phyloP scores from a whole-genome alignment of 2,329 filamentous ascomycete genomes.

The Tolypocladium amazonense region DNA sequence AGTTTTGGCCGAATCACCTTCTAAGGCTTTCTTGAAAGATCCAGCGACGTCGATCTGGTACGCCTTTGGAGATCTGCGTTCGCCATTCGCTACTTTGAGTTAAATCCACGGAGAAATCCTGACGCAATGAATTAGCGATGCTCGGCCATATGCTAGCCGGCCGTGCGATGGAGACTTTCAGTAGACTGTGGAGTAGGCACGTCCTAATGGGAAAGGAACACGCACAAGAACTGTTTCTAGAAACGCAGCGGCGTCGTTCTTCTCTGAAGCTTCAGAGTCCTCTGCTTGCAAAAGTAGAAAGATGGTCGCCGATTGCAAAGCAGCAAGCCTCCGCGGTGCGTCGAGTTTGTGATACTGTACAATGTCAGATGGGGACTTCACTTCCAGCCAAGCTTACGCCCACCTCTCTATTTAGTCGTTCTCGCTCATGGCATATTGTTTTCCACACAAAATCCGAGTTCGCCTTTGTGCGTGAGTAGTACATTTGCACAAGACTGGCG shows the following conservation, averaged over 20 bases:
- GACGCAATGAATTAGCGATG: background rate
- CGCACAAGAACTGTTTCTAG: background rate
- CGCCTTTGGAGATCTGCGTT: background rate
- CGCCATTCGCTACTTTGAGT: background rate
- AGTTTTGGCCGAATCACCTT: background rate
- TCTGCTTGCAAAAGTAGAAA: background rate
- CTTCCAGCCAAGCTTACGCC: background rate
- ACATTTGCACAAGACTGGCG: background rate
- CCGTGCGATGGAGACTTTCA: too few relatives aligned
- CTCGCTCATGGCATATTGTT: background rate
- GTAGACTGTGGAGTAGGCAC: too few relatives aligned
- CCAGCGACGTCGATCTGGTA: background rate
- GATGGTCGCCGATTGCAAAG: background rate
- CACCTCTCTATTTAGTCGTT: background rate
- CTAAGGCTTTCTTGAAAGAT: background rate
- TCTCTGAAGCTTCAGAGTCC: background rate
- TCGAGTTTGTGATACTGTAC: background rate
- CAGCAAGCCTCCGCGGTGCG: background rate
- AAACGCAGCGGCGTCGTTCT: background rate
- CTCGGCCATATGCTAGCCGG: background rate
- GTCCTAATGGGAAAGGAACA: background rate
- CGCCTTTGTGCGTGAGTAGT: background rate
- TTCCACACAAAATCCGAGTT: background rate
- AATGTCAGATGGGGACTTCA: background rate
- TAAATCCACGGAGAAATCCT: background rate